A percentile compares a stretch with the other conserved stretches of the same genome.
These are phyloP conservation scores for Ceratocystis cubensis DNA, from an alignment of 2,329 filamentous ascomycete genomes.

Conservation along the genomic window DNA sequence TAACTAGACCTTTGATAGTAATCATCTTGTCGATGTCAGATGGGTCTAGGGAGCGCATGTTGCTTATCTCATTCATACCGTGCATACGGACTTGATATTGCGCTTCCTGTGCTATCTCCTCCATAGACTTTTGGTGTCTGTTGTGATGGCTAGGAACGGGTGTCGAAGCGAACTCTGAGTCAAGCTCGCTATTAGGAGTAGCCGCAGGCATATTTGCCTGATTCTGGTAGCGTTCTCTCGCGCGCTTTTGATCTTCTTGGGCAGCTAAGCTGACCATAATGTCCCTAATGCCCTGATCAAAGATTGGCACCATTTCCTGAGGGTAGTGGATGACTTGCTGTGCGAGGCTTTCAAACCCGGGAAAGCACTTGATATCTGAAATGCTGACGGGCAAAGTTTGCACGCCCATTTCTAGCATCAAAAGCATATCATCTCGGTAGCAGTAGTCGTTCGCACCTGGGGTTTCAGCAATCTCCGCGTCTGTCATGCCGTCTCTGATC, in stretches of 20 bases:
- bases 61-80: constrained; percentile 73
- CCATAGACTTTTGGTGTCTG: constrained; percentile 46
- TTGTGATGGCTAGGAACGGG: constrained; percentile 29
- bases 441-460: constrained; percentile 66
- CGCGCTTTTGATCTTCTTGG: constrained; percentile 53
- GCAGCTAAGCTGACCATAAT: constrained; percentile 81
- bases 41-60: constrained; percentile 87
- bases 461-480: constrained; percentile 56
- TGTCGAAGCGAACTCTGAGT: constrained; percentile 31
- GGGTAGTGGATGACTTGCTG: constrained; percentile 90
- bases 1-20: constrained; percentile 89
- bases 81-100: constrained; percentile 82
- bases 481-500: constrained; percentile 73
- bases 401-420: constrained; percentile 78
- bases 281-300: constrained; percentile 92
- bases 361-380: constrained; percentile 81
- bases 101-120: constrained; percentile 67
- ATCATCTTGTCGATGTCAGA: constrained; percentile 96
- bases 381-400: constrained; percentile 79
- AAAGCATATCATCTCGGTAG: constrained; percentile 73
- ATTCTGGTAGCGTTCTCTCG: constrained; percentile 31
- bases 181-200: constrained; percentile 33
- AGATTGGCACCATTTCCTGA: constrained; percentile 88
- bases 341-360: constrained; percentile 85
- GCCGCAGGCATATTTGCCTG: constrained; percentile 39